Evolutionary conservation across 352 stramenopile genomes (phyloP).

Genomic region (Peronospora tabacina): DNA sequence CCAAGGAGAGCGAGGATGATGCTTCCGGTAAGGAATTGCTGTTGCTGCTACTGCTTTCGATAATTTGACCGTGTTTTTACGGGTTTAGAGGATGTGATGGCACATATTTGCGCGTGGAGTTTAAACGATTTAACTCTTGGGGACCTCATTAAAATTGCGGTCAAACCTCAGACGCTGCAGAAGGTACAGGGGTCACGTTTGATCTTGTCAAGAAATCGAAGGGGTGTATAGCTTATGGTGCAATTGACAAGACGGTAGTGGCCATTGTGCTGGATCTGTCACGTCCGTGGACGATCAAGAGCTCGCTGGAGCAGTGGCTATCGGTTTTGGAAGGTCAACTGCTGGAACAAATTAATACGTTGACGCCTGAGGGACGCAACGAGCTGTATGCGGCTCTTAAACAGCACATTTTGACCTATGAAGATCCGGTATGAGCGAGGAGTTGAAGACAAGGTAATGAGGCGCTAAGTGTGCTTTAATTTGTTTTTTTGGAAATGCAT

Average conservation of each 20-base stretch:
- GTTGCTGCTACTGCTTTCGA: not conserved
- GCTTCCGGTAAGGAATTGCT: slow-evolving; percentile 26
- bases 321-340: slow-evolving; percentile 65
- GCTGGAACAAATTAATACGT: slow-evolving; percentile 62
- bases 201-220: not conserved
- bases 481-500: slow-evolving; percentile 4
- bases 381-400: slow-evolving; percentile 60
- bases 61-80: slow-evolving; percentile 3
- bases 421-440: slow-evolving; percentile 48
- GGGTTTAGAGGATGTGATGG: slow-evolving; percentile 56
- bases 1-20: slow-evolving; percentile 40
- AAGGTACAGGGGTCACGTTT: slow-evolving; percentile 21
- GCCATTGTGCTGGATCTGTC: slow-evolving; percentile 65
- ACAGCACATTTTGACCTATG: slow-evolving; percentile 67
- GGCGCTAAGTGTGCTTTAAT: slow-evolving; percentile 3
- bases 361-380: slow-evolving; percentile 39
- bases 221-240: slow-evolving; percentile 3
- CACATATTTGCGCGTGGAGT: slow-evolving; percentile 69
- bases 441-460: not conserved
- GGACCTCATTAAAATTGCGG: slow-evolving; percentile 57
- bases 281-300: slow-evolving; percentile 77
- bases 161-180: slow-evolving; percentile 49
- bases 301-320: slow-evolving; percentile 69
- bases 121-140: slow-evolving; percentile 63
- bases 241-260: slow-evolving; percentile 44